Base-by-base conservation (phyloP, 2,329 filamentous ascomycete genomes). In the Cordyceps tenuipes region DNA sequence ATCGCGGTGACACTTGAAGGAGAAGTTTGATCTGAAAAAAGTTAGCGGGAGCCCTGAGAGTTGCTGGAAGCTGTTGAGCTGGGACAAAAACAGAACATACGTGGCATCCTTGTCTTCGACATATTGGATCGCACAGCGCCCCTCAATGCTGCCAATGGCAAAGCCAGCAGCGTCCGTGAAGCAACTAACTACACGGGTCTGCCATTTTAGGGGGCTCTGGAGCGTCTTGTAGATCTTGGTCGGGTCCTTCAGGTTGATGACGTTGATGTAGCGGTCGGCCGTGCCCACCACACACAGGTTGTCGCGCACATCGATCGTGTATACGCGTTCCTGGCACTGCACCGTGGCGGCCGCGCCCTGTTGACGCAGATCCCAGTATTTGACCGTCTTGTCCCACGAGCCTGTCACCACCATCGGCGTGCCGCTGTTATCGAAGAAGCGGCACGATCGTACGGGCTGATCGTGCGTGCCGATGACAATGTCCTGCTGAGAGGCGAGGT, bases 1-100 rank as follows among this genome's bases (percentile, higher is more conserved):
- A 68, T 96, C 90, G 62, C 94, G 91, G 74, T 99, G 94, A 76
- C 94, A 99, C 76, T 97, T 97, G 85, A 99, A 99, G 47, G 91
- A 96, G 80, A 99, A 99, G 79, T 99, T 97, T 69, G 87, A 89
- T 68, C 86, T 88, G n/a, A 65, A 2, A 7, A 12, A 39, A n/a
- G 46, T 47, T 29, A 41, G 57, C 21, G 31, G 31, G 62, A 39
- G 65, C 54, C 49, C 47, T 19, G 17, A n/a, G 17, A 7, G 9
- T 41, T 4, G 8, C 34, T 7, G 26, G 26, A 29, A 29, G 26
- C 26, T 29, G 26, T 29, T 5, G 12, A 36, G 12, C 34, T 9
- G 12, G 34, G 26, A 9, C 34, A 9, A 4, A 29, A 57, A 53
- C 41, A 19, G 34, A 41, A 69, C 79, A 69, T 77, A 87, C 87